These are phyloP conservation scores for Picocystis salinarum DNA, from an alignment of 139 green algal genomes.

Conservation along the genomic window DNA sequence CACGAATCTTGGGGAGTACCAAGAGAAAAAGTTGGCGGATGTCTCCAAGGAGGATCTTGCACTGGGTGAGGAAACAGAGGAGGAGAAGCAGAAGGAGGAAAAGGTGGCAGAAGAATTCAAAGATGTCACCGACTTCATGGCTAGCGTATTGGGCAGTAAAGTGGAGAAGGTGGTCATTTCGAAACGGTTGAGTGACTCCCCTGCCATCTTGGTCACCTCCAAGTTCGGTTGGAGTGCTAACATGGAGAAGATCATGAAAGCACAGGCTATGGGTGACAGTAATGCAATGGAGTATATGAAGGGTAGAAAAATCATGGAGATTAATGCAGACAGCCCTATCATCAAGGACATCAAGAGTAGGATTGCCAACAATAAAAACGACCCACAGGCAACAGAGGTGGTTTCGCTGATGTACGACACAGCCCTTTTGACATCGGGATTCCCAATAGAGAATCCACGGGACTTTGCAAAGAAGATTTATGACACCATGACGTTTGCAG, in stretches of 20 bases:
- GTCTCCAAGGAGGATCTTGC: constrained; percentile 84
- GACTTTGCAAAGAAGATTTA: too few species aligned
- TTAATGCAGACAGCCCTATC: constrained; percentile 80
- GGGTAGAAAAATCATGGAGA: constrained; percentile 82
- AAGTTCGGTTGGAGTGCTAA: constrained; percentile 97
- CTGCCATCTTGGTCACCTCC: constrained; percentile 79
- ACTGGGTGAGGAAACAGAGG: constrained; percentile 31
- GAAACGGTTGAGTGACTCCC: constrained; percentile 62
- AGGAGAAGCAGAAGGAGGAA: constrained; percentile 20
- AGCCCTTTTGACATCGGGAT: neutral
- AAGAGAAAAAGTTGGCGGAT: constrained; percentile 69
- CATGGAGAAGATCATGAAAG: constrained; percentile 89
- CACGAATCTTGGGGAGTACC: constrained; percentile 59
- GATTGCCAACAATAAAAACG: neutral
- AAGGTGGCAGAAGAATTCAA: constrained; percentile 35
- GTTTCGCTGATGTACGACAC: constrained; percentile 4
- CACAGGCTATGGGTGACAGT: constrained; percentile 75
- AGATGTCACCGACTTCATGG: constrained; percentile 66
- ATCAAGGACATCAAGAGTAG: constrained; percentile 56
- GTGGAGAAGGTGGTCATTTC: constrained; percentile 65
- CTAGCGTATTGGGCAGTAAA: constrained; percentile 37
- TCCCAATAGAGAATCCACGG: constrained; percentile 1
- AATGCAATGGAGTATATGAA: constrained; percentile 90
- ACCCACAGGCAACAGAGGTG: neutral
- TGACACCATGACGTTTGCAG: too few species aligned